Evolutionary conservation across 2,329 filamentous ascomycete species (phyloP), one percentile per base, ranked within the genome.

Genomic region (Aspergillus costaricaensis): DNA sequence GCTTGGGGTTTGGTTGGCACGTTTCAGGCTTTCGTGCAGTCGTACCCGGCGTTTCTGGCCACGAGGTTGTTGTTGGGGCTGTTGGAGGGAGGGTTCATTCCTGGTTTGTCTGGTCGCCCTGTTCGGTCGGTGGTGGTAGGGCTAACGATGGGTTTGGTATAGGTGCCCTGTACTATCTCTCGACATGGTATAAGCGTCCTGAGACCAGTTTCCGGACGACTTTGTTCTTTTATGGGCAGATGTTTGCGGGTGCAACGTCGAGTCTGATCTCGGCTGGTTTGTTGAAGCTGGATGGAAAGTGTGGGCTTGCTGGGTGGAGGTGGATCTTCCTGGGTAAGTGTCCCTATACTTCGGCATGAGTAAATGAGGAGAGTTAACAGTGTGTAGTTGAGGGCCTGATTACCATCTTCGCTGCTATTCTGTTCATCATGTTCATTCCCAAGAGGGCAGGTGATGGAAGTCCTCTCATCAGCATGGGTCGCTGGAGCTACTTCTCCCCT

Each of bases 201-300:
- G 83, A 86, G 67, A 81, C 80, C 0, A 81, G 80, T 57, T 81
- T 84, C 61, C 78, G 83, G 8, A 79, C 84, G 52, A 82, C 81
- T 68, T 68, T 85, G 36, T 85, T 85, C 70, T 86, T 82, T 72
- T 82, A 85, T 58, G 84, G 83, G 10, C 84, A 84, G 65, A 79
- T 83, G 67, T 76, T 84, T 15, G 83, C 82, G 5, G 76, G 77
- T 17, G 81, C 80, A 0, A 78, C 76, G 1, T 70, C 70, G 0
- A 74, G 71, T 54, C 62, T 78, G 12, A 76, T 78, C 38, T 75
- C 74, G 0, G 76, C 73, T 12, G 76, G 76, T 1, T 66, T 78
- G 38, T 74, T 86, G 23, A 80, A 82, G 57, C 79, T 86, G 74
- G 71, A 77, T 6, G 83, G 82, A 1, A 76, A 80, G 1, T 76